These are phyloP conservation scores for Paramecium sexaurelia DNA, from an alignment of 73 alveolate genomes.

Conservation along the genomic window DNA sequence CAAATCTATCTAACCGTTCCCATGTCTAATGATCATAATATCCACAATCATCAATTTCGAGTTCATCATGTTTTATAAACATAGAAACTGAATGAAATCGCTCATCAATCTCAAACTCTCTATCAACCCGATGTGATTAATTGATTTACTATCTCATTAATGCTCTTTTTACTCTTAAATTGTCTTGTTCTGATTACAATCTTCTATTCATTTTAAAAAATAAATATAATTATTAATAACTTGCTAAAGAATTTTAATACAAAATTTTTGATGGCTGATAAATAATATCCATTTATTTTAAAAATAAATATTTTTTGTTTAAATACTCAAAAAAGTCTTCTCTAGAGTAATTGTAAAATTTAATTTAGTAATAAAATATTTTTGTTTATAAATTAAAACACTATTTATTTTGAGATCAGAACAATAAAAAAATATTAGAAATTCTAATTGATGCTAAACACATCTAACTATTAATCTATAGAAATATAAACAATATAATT, in stretches of 20 bases:
- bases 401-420: too few relatives aligned
- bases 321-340: not conserved
- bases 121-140: slow-evolving; percentile 14
- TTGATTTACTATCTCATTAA: slow-evolving; percentile 32
- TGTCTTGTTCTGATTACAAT: not conserved
- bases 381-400: too few relatives aligned
- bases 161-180: slow-evolving; percentile 38
- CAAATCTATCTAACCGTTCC: slow-evolving; percentile 61
- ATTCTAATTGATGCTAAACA: too few relatives aligned
- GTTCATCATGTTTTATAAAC: not conserved
- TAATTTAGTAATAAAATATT: not conserved
- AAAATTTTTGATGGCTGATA: not conserved
- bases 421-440: too few relatives aligned
- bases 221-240: not conserved
- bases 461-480: too few relatives aligned
- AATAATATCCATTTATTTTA: not conserved
- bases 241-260: not conserved
- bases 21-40: slow-evolving; percentile 45
- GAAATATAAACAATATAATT: too few relatives aligned
- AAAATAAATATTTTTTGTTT: not conserved
- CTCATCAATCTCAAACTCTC: slow-evolving; percentile 23
- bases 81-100: slow-evolving; percentile 27
- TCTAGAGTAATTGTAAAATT: not conserved
- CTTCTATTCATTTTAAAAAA: slow-evolving; percentile 25
- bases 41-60: not conserved